Conservation (phyloP, 1,139 yeast species). For the Suhomyces taliae region DNA sequence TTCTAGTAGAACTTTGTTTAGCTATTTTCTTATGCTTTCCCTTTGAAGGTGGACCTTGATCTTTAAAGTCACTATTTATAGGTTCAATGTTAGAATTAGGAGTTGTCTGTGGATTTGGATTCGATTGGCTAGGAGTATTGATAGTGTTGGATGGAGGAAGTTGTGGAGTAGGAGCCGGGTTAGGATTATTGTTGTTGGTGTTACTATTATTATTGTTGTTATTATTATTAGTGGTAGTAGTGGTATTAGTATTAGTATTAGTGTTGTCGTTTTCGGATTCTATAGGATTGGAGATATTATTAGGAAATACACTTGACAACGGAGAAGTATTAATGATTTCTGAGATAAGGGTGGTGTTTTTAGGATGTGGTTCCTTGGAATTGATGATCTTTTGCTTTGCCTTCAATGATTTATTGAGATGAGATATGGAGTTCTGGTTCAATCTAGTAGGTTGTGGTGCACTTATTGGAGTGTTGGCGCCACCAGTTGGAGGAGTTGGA, state of each 20-base stretch:
- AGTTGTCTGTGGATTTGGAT: slow-evolving; percentile 2
- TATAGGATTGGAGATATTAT: slow-evolving; percentile 11
- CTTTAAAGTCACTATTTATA: slow-evolving; percentile 4
- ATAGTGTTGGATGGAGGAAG: neutral
- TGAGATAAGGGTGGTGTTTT: slow-evolving; percentile 33
- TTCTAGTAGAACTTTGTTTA: slow-evolving; percentile 52
- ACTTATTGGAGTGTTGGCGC: neutral
- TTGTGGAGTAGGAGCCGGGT: neutral
- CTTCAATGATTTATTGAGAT: slow-evolving; percentile 40
- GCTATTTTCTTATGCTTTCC: slow-evolving; percentile 16
- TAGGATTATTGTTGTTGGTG: neutral
- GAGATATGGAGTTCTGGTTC: slow-evolving; percentile 34
- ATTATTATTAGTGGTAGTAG: neutral
- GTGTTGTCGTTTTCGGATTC: neutral
- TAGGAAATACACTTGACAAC: slow-evolving; percentile 28
- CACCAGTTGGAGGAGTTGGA: neutral
- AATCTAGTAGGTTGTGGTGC: slow-evolving; percentile 13
- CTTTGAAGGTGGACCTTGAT: slow-evolving; percentile 2
- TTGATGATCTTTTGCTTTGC: slow-evolving; percentile 44
- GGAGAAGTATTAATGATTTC: slow-evolving; percentile 41
- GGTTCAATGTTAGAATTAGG: slow-evolving; percentile 6
- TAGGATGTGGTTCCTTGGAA: slow-evolving; percentile 39
- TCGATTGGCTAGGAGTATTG: slow-evolving; percentile 1
- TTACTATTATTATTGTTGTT: neutral
- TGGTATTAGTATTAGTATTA: neutral